These are phyloP conservation scores for Penicillium thymicola DNA, from an alignment of 2,329 filamentous ascomycete species.

Conservation along the genomic window DNA sequence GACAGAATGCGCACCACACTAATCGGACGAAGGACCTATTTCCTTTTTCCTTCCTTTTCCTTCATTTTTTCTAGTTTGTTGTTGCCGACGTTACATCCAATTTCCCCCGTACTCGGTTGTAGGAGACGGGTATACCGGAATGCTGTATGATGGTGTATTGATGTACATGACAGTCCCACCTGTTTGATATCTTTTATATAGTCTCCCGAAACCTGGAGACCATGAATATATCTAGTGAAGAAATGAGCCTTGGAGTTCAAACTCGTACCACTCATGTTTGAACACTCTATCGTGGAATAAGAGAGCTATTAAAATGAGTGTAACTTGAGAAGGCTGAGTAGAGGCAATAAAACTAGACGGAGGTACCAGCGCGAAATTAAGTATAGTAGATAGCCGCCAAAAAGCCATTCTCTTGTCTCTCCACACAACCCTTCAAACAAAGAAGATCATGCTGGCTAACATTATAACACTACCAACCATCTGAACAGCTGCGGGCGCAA, in stretches of 20 bases:
- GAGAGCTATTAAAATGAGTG: neutral
- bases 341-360: neutral
- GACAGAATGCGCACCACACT: neutral
- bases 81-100: neutral
- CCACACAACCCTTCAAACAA: neutral
- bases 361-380: neutral
- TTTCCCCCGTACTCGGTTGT: neutral
- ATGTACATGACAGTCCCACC: neutral
- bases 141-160: neutral
- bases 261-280: neutral
- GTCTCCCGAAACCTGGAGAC: neutral
- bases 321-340: neutral
- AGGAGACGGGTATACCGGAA: neutral
- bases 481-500: neutral
- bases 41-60: neutral
- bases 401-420: neutral
- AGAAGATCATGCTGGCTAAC: neutral
- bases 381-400: neutral
- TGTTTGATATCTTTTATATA: neutral
- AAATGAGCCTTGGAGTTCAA: neutral
- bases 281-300: neutral
- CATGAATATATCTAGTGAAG: neutral
- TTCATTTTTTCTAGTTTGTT: neutral
- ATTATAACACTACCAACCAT: neutral
- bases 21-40: neutral